Conservation (phyloP, 495 filamentous ascomycete species). For the Podospora didyma region DNA sequence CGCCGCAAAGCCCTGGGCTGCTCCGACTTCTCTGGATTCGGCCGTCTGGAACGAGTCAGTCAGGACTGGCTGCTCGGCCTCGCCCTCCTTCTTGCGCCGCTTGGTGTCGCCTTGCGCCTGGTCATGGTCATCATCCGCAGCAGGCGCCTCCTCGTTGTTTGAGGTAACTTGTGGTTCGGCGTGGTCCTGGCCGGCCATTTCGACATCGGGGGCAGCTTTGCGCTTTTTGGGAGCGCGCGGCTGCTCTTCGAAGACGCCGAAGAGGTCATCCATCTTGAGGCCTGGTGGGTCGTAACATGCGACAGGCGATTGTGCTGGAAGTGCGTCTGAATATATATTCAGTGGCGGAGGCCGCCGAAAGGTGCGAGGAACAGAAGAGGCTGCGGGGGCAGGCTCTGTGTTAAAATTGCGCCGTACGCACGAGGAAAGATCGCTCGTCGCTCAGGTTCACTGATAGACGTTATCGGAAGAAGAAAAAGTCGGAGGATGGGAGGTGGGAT, state of each 20-base stretch:
- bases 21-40: slow-evolving; percentile 82
- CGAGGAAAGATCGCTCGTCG: not conserved
- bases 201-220: slow-evolving; percentile 68
- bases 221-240: slow-evolving; percentile 61
- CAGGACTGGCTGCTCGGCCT: slow-evolving; percentile 76
- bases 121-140: slow-evolving; percentile 6
- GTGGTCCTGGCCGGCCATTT: slow-evolving; percentile 42
- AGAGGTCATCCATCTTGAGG: slow-evolving; percentile 70
- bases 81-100: slow-evolving; percentile 68
- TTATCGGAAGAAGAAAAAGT: slow-evolving; percentile 26
- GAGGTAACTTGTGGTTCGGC: slow-evolving; percentile 2
- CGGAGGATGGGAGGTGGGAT: slow-evolving; percentile 10
- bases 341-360: no score
- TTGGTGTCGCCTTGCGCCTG: slow-evolving; percentile 52
- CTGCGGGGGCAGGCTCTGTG: no score
- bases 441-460: not conserved
- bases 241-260: slow-evolving; percentile 76
- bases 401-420: not conserved
- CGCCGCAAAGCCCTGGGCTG: slow-evolving; percentile 73
- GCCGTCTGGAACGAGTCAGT: slow-evolving; percentile 96
- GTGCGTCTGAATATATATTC: no score
- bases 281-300: not conserved
- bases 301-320: no score
- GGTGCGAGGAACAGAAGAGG: no score
- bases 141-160: slow-evolving; percentile 14